Conservation (phyloP, 495 filamentous ascomycete species). For the Physcia stellaris region DNA sequence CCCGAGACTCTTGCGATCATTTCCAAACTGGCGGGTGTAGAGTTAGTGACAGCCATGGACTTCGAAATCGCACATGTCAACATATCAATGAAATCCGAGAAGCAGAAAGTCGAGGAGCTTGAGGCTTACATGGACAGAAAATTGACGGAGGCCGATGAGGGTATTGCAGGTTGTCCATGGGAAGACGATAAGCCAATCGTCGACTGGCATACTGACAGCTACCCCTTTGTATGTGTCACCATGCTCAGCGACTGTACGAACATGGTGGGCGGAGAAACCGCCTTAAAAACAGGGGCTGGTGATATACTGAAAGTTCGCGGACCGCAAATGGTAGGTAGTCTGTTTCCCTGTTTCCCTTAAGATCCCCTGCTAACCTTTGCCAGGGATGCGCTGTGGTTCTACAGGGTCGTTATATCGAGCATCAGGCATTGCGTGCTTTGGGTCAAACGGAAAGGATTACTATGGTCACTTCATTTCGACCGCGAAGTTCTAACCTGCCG, state of each 20-base stretch:
- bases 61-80: slow-evolving; percentile 66
- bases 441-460: slow-evolving; percentile 55
- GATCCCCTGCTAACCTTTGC: slow-evolving; percentile 4
- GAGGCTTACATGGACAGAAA: slow-evolving; percentile 23
- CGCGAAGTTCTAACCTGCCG: slow-evolving; percentile 38
- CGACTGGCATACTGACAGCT: slow-evolving; percentile 62
- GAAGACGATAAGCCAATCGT: slow-evolving; percentile 54
- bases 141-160: slow-evolving; percentile 30
- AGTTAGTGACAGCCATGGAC: slow-evolving; percentile 56
- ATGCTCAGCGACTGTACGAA: slow-evolving; percentile 59
- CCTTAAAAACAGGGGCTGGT: slow-evolving; percentile 38
- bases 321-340: slow-evolving; percentile 42
- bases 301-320: slow-evolving; percentile 55
- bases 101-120: slow-evolving; percentile 37
- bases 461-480: slow-evolving; percentile 61
- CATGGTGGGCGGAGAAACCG: slow-evolving; percentile 65
- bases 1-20: slow-evolving; percentile 50
- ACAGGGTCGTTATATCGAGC: slow-evolving; percentile 60
- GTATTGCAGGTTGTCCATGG: slow-evolving; percentile 36
- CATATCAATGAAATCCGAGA: slow-evolving; percentile 43
- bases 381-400: slow-evolving; percentile 56
- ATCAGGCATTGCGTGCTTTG: slow-evolving; percentile 51
- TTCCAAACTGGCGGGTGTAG: slow-evolving; percentile 61
- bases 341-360: background rate
- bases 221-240: slow-evolving; percentile 63